A percentile compares a stretch with the other conserved stretches of the same genome.
phyloP scores from a whole-genome alignment of 176 grass and related monocot species.

The Phyllostachys edulis region DNA sequence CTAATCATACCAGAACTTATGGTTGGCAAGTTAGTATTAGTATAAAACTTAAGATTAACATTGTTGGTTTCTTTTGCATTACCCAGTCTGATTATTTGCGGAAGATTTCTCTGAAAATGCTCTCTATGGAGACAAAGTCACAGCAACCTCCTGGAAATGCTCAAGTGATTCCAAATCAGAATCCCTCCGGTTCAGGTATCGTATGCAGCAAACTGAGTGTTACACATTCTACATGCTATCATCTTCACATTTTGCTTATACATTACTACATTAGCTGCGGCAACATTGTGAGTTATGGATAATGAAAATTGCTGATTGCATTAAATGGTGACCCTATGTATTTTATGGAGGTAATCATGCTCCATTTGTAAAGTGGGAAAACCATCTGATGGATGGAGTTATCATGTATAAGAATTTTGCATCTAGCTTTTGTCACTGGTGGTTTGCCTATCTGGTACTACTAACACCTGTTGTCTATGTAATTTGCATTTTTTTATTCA shows the following conservation, averaged over 20 bases:
- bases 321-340: neutral
- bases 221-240: neutral
- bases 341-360: neutral
- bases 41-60: slow-evolving; percentile 17
- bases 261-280: neutral
- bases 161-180: slow-evolving; percentile 58
- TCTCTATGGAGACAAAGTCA: slow-evolving; percentile 82
- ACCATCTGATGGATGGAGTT: neutral
- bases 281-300: neutral
- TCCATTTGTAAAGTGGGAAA: neutral
- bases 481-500: neutral
- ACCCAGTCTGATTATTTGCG: slow-evolving; percentile 84
- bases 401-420: neutral
- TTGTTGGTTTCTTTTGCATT: slow-evolving; percentile 26
- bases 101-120: slow-evolving; percentile 87
- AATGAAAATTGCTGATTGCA: neutral
- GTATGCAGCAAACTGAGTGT: neutral
- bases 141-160: slow-evolving; percentile 51
- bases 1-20: neutral
- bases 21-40: neutral
- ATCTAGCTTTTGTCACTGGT: neutral
- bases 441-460: neutral
- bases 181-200: slow-evolving; percentile 56
- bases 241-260: neutral
- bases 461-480: neutral